phyloP scores from a whole-genome alignment of 495 filamentous ascomycete genomes.

The Penicillium psychrofluorescens region DNA sequence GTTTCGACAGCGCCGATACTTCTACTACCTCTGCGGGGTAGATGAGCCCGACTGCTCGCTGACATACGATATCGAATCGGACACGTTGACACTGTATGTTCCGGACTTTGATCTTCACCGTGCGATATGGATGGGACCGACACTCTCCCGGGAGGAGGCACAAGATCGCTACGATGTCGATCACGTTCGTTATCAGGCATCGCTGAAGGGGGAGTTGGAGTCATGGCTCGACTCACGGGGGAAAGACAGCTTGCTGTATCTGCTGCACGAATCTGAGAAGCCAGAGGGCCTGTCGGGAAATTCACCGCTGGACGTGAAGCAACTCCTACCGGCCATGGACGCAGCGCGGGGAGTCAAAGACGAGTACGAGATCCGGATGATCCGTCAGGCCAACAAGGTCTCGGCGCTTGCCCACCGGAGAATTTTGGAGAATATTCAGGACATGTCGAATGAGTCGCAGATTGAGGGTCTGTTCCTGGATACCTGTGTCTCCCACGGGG shows the following conservation, averaged over 20 bases:
- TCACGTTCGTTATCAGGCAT: conserved; percentile 54
- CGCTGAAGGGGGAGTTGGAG: conserved; percentile 55
- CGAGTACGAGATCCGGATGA: conserved; percentile 69
- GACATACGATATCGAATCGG: conserved; percentile 69
- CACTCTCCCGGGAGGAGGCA: conserved; percentile 67
- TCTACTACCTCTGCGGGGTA: conserved; percentile 90
- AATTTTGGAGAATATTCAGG: conserved; percentile 52
- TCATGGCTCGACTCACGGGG: conserved; percentile 54
- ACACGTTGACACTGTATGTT: conserved; percentile 80
- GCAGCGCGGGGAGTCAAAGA: conserved; percentile 69
- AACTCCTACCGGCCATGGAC: conserved; percentile 61
- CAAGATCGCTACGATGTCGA: conserved; percentile 70
- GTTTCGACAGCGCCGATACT: conserved; percentile 83
- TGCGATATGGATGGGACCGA: conserved; percentile 94
- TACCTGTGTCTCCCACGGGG: conserved; percentile 61
- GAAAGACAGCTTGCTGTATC: conserved; percentile 23
- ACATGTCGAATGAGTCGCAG: conserved; percentile 69
- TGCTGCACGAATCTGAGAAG: conserved; percentile 30
- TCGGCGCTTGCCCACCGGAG: conserved; percentile 65
- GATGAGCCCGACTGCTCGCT: conserved; percentile 73
- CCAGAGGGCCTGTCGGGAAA: conserved; percentile 46
- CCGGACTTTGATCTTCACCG: conserved; percentile 80
- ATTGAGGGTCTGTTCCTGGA: conserved; percentile 69
- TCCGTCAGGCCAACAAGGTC: conserved; percentile 70
- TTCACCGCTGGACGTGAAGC: conserved; percentile 28